These are phyloP conservation scores for Pterocarpus santalinus DNA, from an alignment of 306 rosid genomes.

Conservation along the genomic window DNA sequence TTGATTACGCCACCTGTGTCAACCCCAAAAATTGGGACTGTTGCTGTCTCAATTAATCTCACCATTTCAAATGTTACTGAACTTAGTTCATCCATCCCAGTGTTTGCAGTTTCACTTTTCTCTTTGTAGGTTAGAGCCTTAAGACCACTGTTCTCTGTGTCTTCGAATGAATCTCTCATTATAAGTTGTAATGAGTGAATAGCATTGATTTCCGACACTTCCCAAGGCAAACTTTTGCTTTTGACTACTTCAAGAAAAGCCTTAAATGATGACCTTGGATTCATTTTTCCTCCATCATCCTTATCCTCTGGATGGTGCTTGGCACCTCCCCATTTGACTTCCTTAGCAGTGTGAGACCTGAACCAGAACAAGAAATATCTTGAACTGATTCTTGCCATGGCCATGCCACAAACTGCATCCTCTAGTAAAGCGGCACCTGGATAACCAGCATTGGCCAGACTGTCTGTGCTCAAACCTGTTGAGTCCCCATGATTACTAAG, in stretches of 20 bases:
- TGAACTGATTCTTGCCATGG: conserved; percentile 65
- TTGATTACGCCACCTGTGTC: conserved; percentile 72
- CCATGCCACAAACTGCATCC: conserved; percentile 84
- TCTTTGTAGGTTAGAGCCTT: conserved; percentile 44
- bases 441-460: conserved; percentile 83
- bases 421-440: conserved; percentile 76
- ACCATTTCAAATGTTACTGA: conserved; percentile 87
- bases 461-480: conserved; percentile 80
- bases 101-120: conserved; percentile 49
- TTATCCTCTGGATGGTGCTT: conserved; percentile 80
- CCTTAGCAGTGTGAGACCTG: conserved; percentile 77
- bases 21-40: conserved; percentile 84
- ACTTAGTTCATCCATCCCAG: conserved; percentile 65
- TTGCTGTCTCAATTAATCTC: conserved; percentile 86
- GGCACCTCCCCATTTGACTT: conserved; percentile 88
- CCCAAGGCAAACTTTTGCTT: conserved; percentile 86
- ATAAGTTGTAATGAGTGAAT: conserved; percentile 84
- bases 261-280: conserved; percentile 81
- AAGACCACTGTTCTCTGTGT: conserved; percentile 46
- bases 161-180: conserved; percentile 73
- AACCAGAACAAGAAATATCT: conserved; percentile 90
- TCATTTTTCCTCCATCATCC: conserved; percentile 76
- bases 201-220: conserved; percentile 76
- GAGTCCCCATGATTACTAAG: conserved; percentile 69
- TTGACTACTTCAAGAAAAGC: conserved; percentile 82